Conservation (phyloP, 176 grass and related monocot genomes). For the Puccinellia tenuiflora region DNA sequence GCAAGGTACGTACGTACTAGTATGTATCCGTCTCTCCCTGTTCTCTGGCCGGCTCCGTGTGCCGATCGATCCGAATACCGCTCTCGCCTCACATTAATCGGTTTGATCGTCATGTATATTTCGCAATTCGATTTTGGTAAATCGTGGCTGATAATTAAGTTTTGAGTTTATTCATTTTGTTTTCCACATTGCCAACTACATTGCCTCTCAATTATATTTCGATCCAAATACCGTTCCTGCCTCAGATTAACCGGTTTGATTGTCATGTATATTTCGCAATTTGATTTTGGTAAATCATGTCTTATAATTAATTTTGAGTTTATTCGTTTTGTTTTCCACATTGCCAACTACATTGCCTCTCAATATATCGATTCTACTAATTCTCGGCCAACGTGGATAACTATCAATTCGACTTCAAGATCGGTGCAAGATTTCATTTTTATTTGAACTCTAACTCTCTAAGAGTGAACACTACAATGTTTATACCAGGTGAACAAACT, state of each 20-base stretch:
- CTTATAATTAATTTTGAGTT: neutral
- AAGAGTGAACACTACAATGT: neutral
- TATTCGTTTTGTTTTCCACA: neutral
- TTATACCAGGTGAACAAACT: neutral
- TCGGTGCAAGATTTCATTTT: neutral
- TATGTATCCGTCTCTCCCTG: no score
- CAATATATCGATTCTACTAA: neutral
- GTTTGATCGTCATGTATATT: neutral
- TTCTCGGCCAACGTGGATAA: neutral
- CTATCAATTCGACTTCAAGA: neutral
- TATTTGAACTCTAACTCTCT: neutral
- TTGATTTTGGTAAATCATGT: neutral
- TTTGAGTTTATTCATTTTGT: neutral
- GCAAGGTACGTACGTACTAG: slow-evolving; percentile 40
- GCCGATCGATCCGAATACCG: neutral
- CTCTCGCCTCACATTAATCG: neutral
- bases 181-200: neutral
- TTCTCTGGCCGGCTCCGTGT: neutral
- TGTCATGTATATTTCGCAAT: neutral
- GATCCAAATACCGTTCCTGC: neutral
- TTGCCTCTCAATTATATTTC: no score
- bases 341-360: neutral
- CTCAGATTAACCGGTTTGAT: neutral
- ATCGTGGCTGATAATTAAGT: no score
- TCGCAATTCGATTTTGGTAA: neutral